Conservation (phyloP, 73 alveolate genomes). For the Paramecium primaurelia region DNA sequence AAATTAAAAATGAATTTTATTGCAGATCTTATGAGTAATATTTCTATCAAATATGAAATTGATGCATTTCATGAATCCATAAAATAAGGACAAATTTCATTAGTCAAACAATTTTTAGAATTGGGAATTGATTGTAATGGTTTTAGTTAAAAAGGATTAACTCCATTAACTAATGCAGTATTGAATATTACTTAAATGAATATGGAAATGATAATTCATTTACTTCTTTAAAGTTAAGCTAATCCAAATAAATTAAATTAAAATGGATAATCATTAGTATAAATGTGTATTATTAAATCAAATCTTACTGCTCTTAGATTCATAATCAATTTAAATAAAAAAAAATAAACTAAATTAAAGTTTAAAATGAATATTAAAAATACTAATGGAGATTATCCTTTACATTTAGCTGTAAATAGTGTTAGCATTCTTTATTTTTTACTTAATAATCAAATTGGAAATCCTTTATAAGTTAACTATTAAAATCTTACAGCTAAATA, state of each 20-base stretch:
- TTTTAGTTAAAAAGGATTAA: not conserved
- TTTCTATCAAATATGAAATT: not conserved
- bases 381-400: conserved; percentile 4
- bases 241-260: not conserved
- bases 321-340: not conserved
- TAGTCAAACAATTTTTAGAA: conserved; percentile 17
- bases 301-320: conserved; percentile 31
- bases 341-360: not conserved
- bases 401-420: conserved; percentile 2
- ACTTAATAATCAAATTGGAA: not conserved
- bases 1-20: not conserved
- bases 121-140: conserved; percentile 7
- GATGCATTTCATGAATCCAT: conserved; percentile 41
- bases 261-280: not conserved
- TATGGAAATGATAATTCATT: not conserved
- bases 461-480: not conserved
- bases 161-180: conserved; percentile 7
- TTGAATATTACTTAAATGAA: not conserved
- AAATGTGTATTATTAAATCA: not conserved
- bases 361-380: conserved; percentile 18
- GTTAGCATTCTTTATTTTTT: not conserved
- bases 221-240: not conserved
- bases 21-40: not conserved
- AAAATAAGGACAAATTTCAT: not conserved
- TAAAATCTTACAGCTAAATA: not conserved